Conservation (phyloP, 2,329 filamentous ascomycete genomes). For the Sclerotinia trifoliorum region DNA sequence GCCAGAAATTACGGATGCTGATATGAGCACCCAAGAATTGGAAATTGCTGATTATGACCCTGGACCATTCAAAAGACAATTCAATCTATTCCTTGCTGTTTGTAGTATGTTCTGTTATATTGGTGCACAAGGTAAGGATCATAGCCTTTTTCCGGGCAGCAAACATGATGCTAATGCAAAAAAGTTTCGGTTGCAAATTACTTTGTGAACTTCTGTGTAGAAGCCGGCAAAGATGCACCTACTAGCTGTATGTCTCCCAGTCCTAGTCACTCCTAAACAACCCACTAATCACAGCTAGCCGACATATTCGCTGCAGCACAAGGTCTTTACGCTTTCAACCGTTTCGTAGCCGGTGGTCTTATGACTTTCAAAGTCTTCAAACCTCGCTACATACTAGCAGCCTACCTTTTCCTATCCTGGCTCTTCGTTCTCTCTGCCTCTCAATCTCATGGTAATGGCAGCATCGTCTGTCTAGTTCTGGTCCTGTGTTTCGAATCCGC, state of each 20-base stretch:
- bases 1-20: constrained; percentile 70
- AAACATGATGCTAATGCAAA: not conserved
- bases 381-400: constrained; percentile 66
- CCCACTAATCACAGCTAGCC: constrained; percentile 53
- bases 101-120: constrained; percentile 78
- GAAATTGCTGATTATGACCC: constrained; percentile 46
- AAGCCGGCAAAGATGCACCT: constrained; percentile 53
- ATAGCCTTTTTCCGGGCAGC: rapidly evolving
- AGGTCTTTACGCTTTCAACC: constrained; percentile 69
- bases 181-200: constrained; percentile 59
- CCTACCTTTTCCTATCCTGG: constrained; percentile 63
- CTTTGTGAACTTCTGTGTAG: constrained; percentile 70
- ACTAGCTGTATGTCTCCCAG: constrained; percentile 24
- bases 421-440: constrained; percentile 44
- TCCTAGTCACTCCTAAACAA: not conserved
- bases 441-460: constrained; percentile 14
- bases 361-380: constrained; percentile 60
- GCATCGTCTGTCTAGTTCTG: constrained; percentile 61
- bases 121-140: constrained; percentile 56
- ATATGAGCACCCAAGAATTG: constrained; percentile 64
- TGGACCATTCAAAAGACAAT: constrained; percentile 68
- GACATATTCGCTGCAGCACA: constrained; percentile 56
- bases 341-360: constrained; percentile 64
- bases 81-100: constrained; percentile 72
- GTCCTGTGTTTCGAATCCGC: constrained; percentile 79